Percentiles rank a stretch among this genome's conserved stretches.
These are phyloP conservation scores for Solanum sparsipilum DNA, from an alignment of 257 asterid species.

Conservation along the genomic window DNA sequence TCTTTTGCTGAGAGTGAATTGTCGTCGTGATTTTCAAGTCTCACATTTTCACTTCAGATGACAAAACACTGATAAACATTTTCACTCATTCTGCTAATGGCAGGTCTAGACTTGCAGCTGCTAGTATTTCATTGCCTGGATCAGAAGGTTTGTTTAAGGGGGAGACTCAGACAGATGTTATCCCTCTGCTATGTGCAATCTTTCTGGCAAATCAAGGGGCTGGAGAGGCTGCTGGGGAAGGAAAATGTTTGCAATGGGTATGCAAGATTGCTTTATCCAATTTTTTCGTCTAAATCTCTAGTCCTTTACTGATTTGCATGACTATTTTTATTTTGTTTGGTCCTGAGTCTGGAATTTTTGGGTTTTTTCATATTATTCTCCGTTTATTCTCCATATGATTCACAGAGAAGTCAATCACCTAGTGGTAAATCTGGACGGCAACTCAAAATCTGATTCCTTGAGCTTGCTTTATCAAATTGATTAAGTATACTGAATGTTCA, in stretches of 20 bases:
- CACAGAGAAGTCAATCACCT: not conserved
- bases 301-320: not conserved
- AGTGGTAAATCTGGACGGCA: not conserved
- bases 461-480: not conserved
- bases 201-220: constrained; percentile 73
- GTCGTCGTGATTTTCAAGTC: not conserved
- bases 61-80: not conserved
- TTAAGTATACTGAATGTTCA: not conserved
- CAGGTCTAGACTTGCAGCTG: constrained; percentile 55
- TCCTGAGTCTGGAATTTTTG: not conserved
- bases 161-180: constrained; percentile 32
- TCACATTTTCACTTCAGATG: not conserved
- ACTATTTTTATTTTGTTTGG: not conserved
- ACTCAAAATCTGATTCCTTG: not conserved
- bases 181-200: constrained; percentile 58
- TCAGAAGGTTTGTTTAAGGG: constrained; percentile 17
- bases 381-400: not conserved
- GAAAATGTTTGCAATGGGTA: constrained; percentile 44
- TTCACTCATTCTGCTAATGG: not conserved
- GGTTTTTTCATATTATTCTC: not conserved
- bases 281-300: not conserved
- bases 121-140: constrained; percentile 38
- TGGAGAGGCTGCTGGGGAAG: constrained; percentile 65
- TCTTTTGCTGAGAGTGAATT: not conserved
- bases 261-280: constrained; percentile 6